Evolutionary conservation across 805 yeast genomes (phyloP), one percentile per base, ranked within the genome.

Genomic region (Yarrowia sp.): DNA sequence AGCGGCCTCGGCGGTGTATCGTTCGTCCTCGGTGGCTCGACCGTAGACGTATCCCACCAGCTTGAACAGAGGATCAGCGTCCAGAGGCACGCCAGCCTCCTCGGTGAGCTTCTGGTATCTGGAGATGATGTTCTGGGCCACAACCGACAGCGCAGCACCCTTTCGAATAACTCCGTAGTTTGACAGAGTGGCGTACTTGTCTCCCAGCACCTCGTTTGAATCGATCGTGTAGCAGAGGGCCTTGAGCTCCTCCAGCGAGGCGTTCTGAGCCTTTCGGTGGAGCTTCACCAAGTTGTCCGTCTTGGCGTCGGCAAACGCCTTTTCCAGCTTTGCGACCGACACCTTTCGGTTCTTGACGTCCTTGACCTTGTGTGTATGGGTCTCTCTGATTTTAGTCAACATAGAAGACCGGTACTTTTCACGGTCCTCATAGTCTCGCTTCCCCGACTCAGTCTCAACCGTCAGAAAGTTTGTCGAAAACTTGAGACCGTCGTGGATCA

Each of bases 101-200:
- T 33, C 58, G 2, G 58, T 51, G 24, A 51, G 18, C 32, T 25
- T 24, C 42, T 51, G 58, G 58, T 51, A 51, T 18, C 24, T 22
- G 58, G 35, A 51, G 13, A 51, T 35, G 27, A 51, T 51, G 19
- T 33, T 32, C 21, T 51, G 58, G 5, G 42, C 58, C 2, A 51
- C 22, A 10, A 35, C 42, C 10, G 58, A 22, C 16, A 51, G 24
- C 2, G 32, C 58, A 8, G 12, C 16, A 8, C 32, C 24, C 42
- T 51, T 51, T 24, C 58, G n/a, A 2, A 13, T 27, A 27, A 27
- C 9, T 27, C 29, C 6, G 18, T 35, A 47, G 31, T 33, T 24
- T 22, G 21, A 21, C 22, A 51, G 32, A 16, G 4, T 3, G 6
- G 16, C 21, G 25, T 51, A 51, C 2, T 13, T 4, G 16, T 51